Evolutionary conservation across 208 protist genomes (phyloP).

Genomic region (Leishmania lainsoni): DNA sequence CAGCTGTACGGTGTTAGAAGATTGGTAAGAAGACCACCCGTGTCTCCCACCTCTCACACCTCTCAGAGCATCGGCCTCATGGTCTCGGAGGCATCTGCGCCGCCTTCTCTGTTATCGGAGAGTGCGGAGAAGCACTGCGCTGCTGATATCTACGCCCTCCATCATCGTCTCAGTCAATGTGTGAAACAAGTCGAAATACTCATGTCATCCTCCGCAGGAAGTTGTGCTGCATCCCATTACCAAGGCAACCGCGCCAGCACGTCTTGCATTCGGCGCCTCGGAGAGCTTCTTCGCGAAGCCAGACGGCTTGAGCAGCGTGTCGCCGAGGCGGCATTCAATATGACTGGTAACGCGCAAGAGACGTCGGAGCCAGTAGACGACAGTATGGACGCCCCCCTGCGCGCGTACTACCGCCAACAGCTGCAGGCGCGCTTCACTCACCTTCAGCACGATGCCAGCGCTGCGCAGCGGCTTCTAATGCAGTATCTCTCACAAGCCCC

Average conservation of each 20-base stretch:
- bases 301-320: constrained; percentile 11
- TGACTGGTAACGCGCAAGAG: not conserved
- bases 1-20: not conserved
- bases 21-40: not conserved
- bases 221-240: not conserved
- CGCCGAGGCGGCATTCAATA: not conserved
- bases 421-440: constrained; percentile 15
- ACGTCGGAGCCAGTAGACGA: not conserved
- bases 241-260: not conserved
- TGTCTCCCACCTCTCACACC: not conserved
- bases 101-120: not conserved
- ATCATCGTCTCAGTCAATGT: constrained; percentile 14
- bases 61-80: not conserved
- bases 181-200: not conserved
- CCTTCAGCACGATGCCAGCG: constrained; percentile 7
- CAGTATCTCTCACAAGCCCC: constrained; percentile 8
- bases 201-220: not conserved
- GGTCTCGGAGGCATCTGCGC: not conserved
- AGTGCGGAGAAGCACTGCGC: constrained; percentile 8
- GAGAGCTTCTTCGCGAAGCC: constrained; percentile 18
- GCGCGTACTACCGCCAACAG: constrained; percentile 24
- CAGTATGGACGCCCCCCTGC: constrained; percentile 1
- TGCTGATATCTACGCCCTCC: constrained; percentile 20
- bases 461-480: constrained; percentile 7
- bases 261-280: constrained; percentile 12